These are phyloP conservation scores for Thermochaetoides thermophila DNA, from an alignment of 495 filamentous ascomycete genomes.

Conservation along the genomic window DNA sequence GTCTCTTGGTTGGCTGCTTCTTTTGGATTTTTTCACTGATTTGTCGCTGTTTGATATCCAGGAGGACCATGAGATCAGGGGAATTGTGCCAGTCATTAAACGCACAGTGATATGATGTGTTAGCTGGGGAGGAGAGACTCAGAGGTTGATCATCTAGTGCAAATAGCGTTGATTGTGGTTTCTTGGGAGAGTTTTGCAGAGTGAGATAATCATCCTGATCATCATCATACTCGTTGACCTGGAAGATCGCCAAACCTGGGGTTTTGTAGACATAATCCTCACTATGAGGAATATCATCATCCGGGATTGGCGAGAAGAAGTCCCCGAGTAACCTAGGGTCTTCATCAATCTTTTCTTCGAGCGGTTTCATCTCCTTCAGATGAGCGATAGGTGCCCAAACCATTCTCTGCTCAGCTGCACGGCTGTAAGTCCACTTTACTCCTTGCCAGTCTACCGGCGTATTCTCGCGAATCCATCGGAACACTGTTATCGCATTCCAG, in stretches of 20 bases:
- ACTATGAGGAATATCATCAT: constrained; percentile 20
- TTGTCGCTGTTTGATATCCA: constrained; percentile 7
- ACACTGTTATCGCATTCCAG: constrained; percentile 11
- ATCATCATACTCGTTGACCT: constrained; percentile 30
- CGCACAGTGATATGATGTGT: too few relatives aligned
- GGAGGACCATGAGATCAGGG: constrained; percentile 5
- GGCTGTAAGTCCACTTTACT: constrained; percentile 27
- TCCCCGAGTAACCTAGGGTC: constrained; percentile 8
- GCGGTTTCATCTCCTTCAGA: constrained; percentile 16
- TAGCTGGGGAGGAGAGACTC: too few relatives aligned
- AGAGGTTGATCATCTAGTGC: too few relatives aligned
- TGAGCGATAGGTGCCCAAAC: constrained; percentile 32
- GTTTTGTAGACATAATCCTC: constrained; percentile 35
- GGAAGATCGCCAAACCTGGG: constrained; percentile 37
- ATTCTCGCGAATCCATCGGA: constrained; percentile 18
- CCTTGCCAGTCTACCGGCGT: constrained; percentile 11
- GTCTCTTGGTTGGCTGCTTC: neutral
- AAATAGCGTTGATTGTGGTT: neutral
- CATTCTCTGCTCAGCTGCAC: constrained; percentile 28
- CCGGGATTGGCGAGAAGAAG: constrained; percentile 12
- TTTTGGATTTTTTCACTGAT: constrained; percentile 6
- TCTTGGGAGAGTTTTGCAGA: neutral
- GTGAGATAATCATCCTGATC: constrained; percentile 31
- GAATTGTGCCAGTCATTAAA: neutral
- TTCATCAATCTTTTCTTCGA: constrained; percentile 19